phyloP scores from a whole-genome alignment of 148 eudicot genomes.

The Rhododendron ovatum region DNA sequence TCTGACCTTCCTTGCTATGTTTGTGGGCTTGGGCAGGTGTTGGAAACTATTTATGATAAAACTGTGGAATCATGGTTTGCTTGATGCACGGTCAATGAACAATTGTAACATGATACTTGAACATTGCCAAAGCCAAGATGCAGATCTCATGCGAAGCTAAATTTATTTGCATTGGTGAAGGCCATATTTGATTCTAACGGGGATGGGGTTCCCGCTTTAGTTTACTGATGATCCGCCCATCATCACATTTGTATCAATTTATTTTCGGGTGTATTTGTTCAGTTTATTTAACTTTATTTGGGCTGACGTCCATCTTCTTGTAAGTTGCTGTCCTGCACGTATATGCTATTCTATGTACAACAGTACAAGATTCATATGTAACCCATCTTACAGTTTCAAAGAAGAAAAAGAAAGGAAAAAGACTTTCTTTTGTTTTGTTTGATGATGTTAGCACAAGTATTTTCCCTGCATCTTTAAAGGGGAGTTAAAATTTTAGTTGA shows the following conservation, averaged over 20 bases:
- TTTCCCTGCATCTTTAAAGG: not conserved
- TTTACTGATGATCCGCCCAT: not conserved
- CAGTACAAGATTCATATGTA: constrained; percentile 1
- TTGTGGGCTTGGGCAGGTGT: constrained; percentile 47
- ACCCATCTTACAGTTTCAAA: not conserved
- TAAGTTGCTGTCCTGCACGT: not conserved
- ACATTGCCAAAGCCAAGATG: constrained; percentile 31
- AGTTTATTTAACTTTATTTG: not conserved
- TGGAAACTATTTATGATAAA: constrained; percentile 87
- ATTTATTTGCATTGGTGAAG: not conserved
- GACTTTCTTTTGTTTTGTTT: not conserved
- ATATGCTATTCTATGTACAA: not conserved
- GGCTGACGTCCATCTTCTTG: not conserved
- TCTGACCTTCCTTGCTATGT: not conserved
- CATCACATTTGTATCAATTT: not conserved
- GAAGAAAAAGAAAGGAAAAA: not conserved
- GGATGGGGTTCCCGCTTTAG: not conserved
- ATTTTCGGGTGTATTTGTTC: not conserved
- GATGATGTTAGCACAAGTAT: not conserved
- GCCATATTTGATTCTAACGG: not conserved
- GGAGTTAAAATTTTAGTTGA: not conserved
- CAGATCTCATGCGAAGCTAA: constrained; percentile 19
- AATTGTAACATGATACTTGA: constrained; percentile 63
- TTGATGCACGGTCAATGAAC: constrained; percentile 77
- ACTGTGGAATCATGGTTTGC: constrained; percentile 87